Conservation (phyloP, 345 rosid genomes). For the Kandelia obovata region DNA sequence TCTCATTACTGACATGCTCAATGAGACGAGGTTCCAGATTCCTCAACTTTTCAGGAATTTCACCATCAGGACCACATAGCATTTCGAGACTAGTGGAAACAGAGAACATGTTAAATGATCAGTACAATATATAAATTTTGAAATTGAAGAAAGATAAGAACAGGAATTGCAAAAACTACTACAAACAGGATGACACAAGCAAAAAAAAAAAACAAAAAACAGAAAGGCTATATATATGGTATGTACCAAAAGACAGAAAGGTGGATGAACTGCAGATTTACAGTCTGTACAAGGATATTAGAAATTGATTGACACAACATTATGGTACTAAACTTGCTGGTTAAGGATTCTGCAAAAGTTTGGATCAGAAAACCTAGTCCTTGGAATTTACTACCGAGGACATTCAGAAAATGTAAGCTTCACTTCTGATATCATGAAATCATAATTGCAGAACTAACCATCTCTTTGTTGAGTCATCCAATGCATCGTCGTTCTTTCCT, state of each 20-base stretch:
- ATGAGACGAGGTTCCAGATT: conserved; percentile 94
- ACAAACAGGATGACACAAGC: background rate
- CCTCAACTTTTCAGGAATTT: conserved; percentile 91
- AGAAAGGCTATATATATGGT: no score
- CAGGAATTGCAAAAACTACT: background rate
- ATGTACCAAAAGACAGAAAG: no score
- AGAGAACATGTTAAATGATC: background rate
- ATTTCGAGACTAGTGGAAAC: conserved; percentile 64
- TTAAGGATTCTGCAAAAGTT: background rate
- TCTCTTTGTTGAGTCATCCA: conserved; percentile 79
- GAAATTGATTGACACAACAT: background rate
- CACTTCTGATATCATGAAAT: background rate
- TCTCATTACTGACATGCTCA: conserved; percentile 96
- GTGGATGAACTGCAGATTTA: no score
- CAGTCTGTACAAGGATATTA: no score
- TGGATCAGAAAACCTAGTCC: background rate
- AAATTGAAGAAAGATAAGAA: background rate
- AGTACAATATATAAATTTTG: background rate
- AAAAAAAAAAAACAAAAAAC: no score
- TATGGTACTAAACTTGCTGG: background rate
- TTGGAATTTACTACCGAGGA: background rate
- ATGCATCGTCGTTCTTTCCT: conserved; percentile 76
- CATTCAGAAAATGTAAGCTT: background rate
- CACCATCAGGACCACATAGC: conserved; percentile 97
- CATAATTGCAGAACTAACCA: conserved; percentile 46